Evolutionary conservation across 179 eudicot species (phyloP).

Genomic region (Actinidia arguta): DNA sequence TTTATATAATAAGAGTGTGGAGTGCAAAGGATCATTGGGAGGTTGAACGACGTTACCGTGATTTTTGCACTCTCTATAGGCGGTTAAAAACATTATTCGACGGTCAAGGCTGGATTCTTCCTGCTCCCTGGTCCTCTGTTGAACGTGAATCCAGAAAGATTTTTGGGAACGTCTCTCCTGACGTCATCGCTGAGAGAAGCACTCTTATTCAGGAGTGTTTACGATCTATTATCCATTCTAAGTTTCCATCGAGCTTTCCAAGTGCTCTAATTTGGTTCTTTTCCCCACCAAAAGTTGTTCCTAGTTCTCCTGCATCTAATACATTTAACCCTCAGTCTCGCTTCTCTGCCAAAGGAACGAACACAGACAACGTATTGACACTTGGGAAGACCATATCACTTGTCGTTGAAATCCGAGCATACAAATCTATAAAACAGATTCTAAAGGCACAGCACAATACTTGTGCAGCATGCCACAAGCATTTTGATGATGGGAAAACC

Average conservation of each 20-base stretch:
- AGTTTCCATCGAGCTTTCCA: constrained; percentile 48
- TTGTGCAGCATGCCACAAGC: constrained; percentile 90
- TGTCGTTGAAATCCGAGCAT: constrained; percentile 63
- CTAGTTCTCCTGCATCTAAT: constrained; percentile 55
- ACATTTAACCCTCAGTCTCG: constrained; percentile 35
- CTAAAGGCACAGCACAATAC: constrained; percentile 80
- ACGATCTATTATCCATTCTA: constrained; percentile 58
- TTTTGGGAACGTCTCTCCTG: constrained; percentile 87
- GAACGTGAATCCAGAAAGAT: constrained; percentile 84
- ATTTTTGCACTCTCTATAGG: constrained; percentile 77
- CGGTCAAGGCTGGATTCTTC: constrained; percentile 73
- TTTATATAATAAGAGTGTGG: constrained; percentile 68
- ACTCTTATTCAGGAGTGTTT: constrained; percentile 86
- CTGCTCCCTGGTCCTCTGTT: constrained; percentile 80
- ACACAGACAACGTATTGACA: constrained; percentile 34
- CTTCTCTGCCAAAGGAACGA: constrained; percentile 28
- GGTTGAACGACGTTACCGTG: constrained; percentile 92
- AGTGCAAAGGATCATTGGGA: constrained; percentile 79
- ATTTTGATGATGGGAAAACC: constrained; percentile 83
- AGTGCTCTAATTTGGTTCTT: constrained; percentile 73
- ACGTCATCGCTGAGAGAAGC: constrained; percentile 84
- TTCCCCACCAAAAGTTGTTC: constrained; percentile 59
- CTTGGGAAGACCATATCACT: constrained; percentile 89
- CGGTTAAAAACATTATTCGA: constrained; percentile 67
- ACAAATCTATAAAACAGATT: constrained; percentile 72